A percentile compares a stretch with the other conserved stretches of the same genome.
Conservation (phyloP, 2,329 filamentous ascomycete genomes). For the Knufia petricola region DNA sequence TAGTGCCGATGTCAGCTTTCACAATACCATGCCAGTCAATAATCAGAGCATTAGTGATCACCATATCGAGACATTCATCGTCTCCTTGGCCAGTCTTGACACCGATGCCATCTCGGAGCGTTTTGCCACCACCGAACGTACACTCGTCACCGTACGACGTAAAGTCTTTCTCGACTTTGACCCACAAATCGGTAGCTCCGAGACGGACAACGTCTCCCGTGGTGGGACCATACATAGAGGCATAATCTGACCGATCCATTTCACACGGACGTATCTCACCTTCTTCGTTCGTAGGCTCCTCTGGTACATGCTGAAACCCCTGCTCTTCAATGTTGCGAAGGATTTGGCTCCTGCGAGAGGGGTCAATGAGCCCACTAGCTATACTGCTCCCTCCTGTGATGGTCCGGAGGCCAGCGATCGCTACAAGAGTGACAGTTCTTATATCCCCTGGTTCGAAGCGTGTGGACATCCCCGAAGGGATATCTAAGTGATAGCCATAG, state of each 20-base stretch:
- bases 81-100: constrained; percentile 72
- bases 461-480: constrained; percentile 81
- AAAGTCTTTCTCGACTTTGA: constrained; percentile 77
- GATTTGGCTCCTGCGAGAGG: constrained; percentile 55
- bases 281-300: constrained; percentile 50
- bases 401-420: constrained; percentile 70
- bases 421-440: constrained; percentile 80
- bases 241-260: constrained; percentile 71
- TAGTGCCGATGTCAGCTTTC: constrained; percentile 94
- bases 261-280: constrained; percentile 52
- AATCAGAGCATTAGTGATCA: constrained; percentile 81
- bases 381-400: constrained; percentile 79
- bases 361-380: constrained; percentile 62
- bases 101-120: constrained; percentile 88
- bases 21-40: constrained; percentile 88
- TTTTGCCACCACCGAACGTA: constrained; percentile 91
- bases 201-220: constrained; percentile 76
- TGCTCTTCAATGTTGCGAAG: constrained; percentile 56
- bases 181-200: constrained; percentile 78
- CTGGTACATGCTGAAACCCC: constrained; percentile 68
- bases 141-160: constrained; percentile 88
- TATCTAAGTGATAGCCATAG: constrained; percentile 80
- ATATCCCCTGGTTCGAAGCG: constrained; percentile 90
- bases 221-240: constrained; percentile 85
- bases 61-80: constrained; percentile 65